These are phyloP conservation scores for Leishmania braziliensis DNA, from an alignment of 208 protist species.

Conservation along the genomic window DNA sequence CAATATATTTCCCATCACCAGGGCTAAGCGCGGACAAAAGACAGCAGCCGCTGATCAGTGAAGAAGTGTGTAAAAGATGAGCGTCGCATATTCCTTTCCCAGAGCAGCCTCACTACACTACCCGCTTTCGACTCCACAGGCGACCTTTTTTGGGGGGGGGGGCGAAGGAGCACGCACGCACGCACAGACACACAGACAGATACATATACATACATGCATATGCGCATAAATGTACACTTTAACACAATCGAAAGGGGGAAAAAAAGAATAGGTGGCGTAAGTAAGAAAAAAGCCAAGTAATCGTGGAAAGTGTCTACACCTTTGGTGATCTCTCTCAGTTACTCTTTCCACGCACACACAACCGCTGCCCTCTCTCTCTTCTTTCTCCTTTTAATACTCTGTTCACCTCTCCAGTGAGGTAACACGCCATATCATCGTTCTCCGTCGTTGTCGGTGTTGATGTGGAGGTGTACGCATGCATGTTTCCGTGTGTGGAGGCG, in stretches of 20 bases:
- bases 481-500: not conserved
- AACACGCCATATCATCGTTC: not conserved
- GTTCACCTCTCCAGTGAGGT: not conserved
- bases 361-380: not conserved
- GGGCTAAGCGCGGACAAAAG: not conserved
- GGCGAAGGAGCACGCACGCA: too few species aligned
- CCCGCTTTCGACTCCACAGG: not conserved
- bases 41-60: not conserved
- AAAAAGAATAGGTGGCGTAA: not conserved
- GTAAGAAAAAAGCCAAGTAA: not conserved
- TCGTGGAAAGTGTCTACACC: not conserved
- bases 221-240: too few species aligned
- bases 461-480: not conserved
- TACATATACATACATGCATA: not conserved
- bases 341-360: not conserved
- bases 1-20: not conserved
- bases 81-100: not conserved
- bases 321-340: not conserved
- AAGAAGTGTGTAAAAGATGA: not conserved
- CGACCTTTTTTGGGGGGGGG: not conserved
- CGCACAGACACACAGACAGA: not conserved
- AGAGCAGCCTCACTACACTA: not conserved
- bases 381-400: not conserved
- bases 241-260: not conserved
- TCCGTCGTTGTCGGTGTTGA: not conserved